phyloP scores from a whole-genome alignment of 108 stramenopile genomes.

The Cyclotella sp. region DNA sequence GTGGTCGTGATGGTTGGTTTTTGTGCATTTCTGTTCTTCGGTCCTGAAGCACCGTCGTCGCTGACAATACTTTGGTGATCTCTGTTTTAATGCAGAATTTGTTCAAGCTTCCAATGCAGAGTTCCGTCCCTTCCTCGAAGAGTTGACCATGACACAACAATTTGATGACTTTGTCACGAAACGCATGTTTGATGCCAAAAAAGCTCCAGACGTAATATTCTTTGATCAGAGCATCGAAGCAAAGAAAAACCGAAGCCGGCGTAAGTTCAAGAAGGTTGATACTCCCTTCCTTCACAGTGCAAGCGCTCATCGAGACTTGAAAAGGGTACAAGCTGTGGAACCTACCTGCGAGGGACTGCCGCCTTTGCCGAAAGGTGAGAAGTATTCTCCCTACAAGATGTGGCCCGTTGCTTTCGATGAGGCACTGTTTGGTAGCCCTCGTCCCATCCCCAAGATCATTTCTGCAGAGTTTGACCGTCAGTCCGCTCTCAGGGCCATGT shows the following conservation, averaged over 20 bases:
- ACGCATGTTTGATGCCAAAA: slow-evolving; percentile 72
- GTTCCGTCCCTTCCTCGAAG: slow-evolving; percentile 62
- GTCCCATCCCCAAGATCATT: slow-evolving; percentile 78
- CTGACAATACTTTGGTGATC: neutral
- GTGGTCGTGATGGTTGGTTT: neutral
- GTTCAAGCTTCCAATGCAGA: slow-evolving; percentile 57
- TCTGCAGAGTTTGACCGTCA: slow-evolving; percentile 86
- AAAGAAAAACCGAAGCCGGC: slow-evolving; percentile 79
- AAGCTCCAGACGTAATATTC: slow-evolving; percentile 80
- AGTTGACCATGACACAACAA: slow-evolving; percentile 75
- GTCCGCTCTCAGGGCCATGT: slow-evolving; percentile 51
- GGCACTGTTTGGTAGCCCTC: slow-evolving; percentile 60
- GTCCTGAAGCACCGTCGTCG: neutral
- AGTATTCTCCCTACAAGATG: slow-evolving; percentile 61
- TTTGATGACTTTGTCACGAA: slow-evolving; percentile 90
- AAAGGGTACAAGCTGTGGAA: slow-evolving; percentile 64
- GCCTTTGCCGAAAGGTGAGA: slow-evolving; percentile 20
- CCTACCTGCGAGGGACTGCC: slow-evolving; percentile 52
- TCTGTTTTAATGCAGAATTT: slow-evolving; percentile 39
- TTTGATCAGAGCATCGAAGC: slow-evolving; percentile 91
- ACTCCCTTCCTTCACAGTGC: slow-evolving; percentile 82
- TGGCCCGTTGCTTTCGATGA: slow-evolving; percentile 73
- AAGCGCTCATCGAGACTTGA: slow-evolving; percentile 74
- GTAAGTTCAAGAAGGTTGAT: slow-evolving; percentile 76
- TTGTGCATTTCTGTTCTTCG: neutral